Conservation (phyloP, 805 yeast genomes). For the Candida oleophila region DNA sequence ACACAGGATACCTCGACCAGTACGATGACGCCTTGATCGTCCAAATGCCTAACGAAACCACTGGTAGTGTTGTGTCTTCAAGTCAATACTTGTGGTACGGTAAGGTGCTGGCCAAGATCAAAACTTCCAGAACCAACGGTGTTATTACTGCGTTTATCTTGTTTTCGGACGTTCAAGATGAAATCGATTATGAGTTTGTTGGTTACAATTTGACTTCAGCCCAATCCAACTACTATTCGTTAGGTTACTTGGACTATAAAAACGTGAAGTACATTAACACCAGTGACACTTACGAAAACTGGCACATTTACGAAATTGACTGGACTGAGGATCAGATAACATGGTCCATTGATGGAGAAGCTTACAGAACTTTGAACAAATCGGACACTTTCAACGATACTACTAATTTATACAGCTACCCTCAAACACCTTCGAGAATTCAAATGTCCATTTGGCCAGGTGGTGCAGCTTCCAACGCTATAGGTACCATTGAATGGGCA, state of each 20-base stretch:
- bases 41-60: constrained; percentile 74
- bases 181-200: constrained; percentile 83
- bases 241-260: constrained; percentile 68
- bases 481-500: constrained; percentile 78
- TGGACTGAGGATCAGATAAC: constrained; percentile 72
- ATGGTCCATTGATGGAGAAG: constrained; percentile 74
- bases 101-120: constrained; percentile 63
- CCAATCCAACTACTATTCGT: constrained; percentile 79
- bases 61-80: constrained; percentile 80
- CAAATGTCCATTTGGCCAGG: constrained; percentile 81
- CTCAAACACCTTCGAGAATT: constrained; percentile 74
- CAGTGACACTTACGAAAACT: constrained; percentile 61
- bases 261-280: constrained; percentile 47
- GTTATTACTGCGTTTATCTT: constrained; percentile 81
- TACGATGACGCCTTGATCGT: constrained; percentile 54
- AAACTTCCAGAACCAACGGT: constrained; percentile 74
- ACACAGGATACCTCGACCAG: constrained; percentile 55
- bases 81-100: constrained; percentile 88
- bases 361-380: constrained; percentile 63
- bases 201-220: constrained; percentile 68
- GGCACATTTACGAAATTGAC: constrained; percentile 74
- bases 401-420: constrained; percentile 51
- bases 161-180: constrained; percentile 84
- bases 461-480: constrained; percentile 53
- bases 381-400: constrained; percentile 65